phyloP scores from a whole-genome alignment of 2,329 filamentous ascomycete species.

The Diaporthe batatas region DNA sequence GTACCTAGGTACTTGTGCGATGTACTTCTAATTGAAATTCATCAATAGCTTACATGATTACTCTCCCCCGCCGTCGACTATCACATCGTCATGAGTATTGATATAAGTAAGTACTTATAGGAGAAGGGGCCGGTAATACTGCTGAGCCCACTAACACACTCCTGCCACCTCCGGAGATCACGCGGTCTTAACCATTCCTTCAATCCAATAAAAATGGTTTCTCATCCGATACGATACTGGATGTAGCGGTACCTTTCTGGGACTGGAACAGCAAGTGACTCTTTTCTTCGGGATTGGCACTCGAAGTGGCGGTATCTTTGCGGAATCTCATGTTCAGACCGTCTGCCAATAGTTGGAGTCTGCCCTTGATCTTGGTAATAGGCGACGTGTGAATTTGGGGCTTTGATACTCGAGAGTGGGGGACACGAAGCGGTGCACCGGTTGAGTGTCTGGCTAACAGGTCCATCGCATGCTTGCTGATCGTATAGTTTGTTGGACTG shows the following conservation, averaged over 20 bases:
- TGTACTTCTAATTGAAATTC: too few relatives aligned
- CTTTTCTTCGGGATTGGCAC: background rate
- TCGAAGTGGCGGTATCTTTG: background rate
- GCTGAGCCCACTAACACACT: background rate
- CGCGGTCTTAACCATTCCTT: background rate
- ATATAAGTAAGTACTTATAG: too few relatives aligned
- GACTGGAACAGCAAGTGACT: background rate
- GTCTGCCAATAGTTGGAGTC: background rate
- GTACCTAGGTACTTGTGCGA: too few relatives aligned
- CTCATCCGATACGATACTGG: background rate
- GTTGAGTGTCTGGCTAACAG: background rate
- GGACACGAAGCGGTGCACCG: background rate
- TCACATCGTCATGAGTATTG: too few relatives aligned
- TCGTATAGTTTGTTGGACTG: background rate
- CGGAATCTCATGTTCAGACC: background rate
- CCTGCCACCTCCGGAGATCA: background rate
- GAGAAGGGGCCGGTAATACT: background rate
- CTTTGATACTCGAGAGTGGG: background rate
- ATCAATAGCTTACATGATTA: too few relatives aligned
- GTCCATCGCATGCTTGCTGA: background rate
- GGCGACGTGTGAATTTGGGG: background rate
- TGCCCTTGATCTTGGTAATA: background rate
- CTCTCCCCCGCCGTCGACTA: too few relatives aligned
- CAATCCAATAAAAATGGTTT: background rate
- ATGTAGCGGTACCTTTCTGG: background rate